phyloP scores from a whole-genome alignment of 805 yeast species.

The Lachancea lanzarotensis region DNA sequence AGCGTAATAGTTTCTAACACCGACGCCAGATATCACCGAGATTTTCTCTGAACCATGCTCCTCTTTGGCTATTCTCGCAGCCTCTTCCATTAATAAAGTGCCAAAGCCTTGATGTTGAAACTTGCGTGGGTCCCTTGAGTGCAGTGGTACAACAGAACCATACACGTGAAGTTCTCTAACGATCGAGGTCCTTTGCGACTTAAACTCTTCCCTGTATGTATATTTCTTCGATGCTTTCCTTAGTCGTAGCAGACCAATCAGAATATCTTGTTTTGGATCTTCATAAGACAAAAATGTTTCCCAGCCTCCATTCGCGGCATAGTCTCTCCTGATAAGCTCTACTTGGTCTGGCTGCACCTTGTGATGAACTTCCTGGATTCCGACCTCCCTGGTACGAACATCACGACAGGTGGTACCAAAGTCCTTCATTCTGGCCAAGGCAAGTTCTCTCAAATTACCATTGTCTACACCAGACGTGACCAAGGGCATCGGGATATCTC shows the following conservation, averaged over 20 bases:
- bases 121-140: constrained; percentile 92
- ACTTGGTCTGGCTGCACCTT: constrained; percentile 96
- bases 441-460: constrained; percentile 92
- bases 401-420: constrained; percentile 95
- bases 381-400: constrained; percentile 96
- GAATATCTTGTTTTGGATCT: constrained; percentile 93
- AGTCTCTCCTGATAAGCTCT: constrained; percentile 89
- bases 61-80: constrained; percentile 88
- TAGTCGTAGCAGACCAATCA: constrained; percentile 83
- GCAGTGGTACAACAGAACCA: constrained; percentile 95
- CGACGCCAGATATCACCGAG: constrained; percentile 94
- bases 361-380: constrained; percentile 97
- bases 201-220: constrained; percentile 86
- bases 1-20: constrained; percentile 93
- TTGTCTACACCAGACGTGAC: constrained; percentile 97
- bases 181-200: constrained; percentile 76
- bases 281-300: constrained; percentile 94
- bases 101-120: constrained; percentile 99
- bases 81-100: constrained; percentile 95
- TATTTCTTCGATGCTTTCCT: constrained; percentile 84
- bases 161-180: constrained; percentile 97
- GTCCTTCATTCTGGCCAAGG: constrained; percentile 95
- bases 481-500: constrained; percentile 98
- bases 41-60: constrained; percentile 92
- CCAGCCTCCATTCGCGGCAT: constrained; percentile 98